Evolutionary conservation across 495 filamentous ascomycete genomes (phyloP).

Genomic region (Penicillium silybi): DNA sequence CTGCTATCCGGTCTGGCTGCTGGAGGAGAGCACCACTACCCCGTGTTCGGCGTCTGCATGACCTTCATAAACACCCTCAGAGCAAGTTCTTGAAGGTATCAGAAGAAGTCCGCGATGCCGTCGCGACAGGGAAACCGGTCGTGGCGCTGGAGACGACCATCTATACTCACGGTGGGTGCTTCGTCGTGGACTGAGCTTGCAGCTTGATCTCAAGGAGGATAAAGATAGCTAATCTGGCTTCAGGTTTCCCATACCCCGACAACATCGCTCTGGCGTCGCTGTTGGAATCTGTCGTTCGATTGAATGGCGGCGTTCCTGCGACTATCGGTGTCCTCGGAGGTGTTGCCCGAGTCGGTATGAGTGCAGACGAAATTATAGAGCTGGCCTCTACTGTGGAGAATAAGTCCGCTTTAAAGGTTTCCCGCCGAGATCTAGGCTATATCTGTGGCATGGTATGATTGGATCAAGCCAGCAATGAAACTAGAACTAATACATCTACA

Average conservation of each 20-base stretch:
- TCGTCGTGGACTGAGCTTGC: not conserved
- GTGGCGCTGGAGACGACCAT: slow-evolving; percentile 94
- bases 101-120: slow-evolving; percentile 73
- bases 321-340: slow-evolving; percentile 84
- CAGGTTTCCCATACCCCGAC: slow-evolving; percentile 80
- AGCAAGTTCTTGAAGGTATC: slow-evolving; percentile 68
- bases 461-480: not conserved
- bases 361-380: slow-evolving; percentile 60
- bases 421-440: slow-evolving; percentile 79
- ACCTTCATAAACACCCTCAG: slow-evolving; percentile 28
- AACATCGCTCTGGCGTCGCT: slow-evolving; percentile 65
- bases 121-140: slow-evolving; percentile 68
- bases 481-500: slow-evolving; percentile 25
- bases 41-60: slow-evolving; percentile 29
- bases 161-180: slow-evolving; percentile 64
- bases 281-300: slow-evolving; percentile 73
- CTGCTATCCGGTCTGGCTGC: slow-evolving; percentile 19
- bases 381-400: slow-evolving; percentile 64
- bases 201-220: not conserved
- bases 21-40: slow-evolving; percentile 13
- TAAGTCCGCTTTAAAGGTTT: slow-evolving; percentile 69
- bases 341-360: slow-evolving; percentile 74
- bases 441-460: slow-evolving; percentile 70
- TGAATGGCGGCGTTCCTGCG: slow-evolving; percentile 83
- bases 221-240: not conserved